Evolutionary conservation across 1,284 basidiomycete species (phyloP), one percentile per base, ranked within the genome.

Genomic region (Anthracocystis setariae): DNA sequence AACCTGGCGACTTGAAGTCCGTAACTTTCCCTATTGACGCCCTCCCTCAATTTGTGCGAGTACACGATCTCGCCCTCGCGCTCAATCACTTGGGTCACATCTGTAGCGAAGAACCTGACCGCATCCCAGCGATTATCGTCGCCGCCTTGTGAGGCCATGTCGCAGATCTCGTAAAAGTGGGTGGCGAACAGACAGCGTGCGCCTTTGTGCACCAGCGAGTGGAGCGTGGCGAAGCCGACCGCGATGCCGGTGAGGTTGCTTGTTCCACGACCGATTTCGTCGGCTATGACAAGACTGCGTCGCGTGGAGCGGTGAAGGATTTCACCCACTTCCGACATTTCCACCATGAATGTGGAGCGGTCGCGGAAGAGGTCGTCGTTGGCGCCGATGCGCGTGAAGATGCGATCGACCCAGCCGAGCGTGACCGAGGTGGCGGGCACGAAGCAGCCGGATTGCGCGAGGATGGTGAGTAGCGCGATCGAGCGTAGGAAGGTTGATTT

Each of bases 321-420:
- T 10, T 85, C 83, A 2, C 85, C 84, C 9, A 86, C 86, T 65
- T 85, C 84, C 44, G 77, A 65, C 84, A 85, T 85, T 64, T 85
- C 85, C 20, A 84, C 82, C 92, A 94, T 93, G 83, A 98, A 97
- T 0, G 94, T 96, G 78, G 92, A 94, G 59, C 91, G 86, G 81
- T 96, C 93, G 61, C 92, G 88, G 83, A 92, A 96, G 32, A 98
- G 84, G 81, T 98, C 94, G 81, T 98, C 95, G 80, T 92, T 91
- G 0, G 96, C 95, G 0, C 95, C 96, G n/a, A 98, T 89, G 48
- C 95, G 88, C 20, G 92, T 93, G 82, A 98, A 98, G 9, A 98
- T 85, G 66, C 89, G 89, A 84, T 98, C 95, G 8, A 97, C 90
- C 13, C 98, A 86, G 1, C 95, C 94, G 40, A 98, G 84, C 27